Evolutionary conservation across 768 basidiomycete species (phyloP).

Genomic region (Leucosporidium scottii): DNA sequence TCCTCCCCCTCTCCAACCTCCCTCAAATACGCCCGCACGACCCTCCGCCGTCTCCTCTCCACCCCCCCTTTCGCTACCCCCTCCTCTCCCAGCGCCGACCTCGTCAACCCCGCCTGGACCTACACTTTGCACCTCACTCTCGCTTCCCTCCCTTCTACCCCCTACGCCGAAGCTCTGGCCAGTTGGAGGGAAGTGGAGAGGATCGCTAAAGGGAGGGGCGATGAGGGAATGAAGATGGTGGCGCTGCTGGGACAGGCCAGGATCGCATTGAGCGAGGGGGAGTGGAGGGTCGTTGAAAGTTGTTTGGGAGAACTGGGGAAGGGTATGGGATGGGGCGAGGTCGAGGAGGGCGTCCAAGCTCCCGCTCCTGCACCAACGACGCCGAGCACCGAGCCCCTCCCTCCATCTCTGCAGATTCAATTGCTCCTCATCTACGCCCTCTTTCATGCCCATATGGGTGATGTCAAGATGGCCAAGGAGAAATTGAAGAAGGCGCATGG

Average conservation of each 20-base stretch:
- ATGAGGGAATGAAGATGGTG: background rate
- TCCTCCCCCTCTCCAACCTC: background rate
- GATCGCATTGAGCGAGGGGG: background rate
- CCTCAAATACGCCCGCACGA: background rate
- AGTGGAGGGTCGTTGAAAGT: background rate
- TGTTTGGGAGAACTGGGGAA: background rate
- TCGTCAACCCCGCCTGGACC: no score
- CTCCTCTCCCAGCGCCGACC: no score
- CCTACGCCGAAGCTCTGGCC: background rate
- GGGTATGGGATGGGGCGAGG: background rate
- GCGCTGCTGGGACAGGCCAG: background rate
- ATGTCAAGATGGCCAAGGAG: background rate
- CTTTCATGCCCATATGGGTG: background rate
- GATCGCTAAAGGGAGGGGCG: background rate
- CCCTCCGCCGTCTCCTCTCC: no score
- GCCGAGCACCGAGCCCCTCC: background rate
- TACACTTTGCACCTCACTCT: no score
- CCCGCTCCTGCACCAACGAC: background rate
- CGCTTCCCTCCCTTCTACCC: no score
- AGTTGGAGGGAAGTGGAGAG: background rate
- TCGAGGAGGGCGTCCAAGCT: background rate
- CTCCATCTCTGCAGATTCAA: background rate
- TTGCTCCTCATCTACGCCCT: background rate
- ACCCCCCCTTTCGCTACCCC: no score
- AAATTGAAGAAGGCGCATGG: conserved; percentile 6